phyloP scores from a whole-genome alignment of 2,329 filamentous ascomycete genomes.

The Alternaria metachromatica region DNA sequence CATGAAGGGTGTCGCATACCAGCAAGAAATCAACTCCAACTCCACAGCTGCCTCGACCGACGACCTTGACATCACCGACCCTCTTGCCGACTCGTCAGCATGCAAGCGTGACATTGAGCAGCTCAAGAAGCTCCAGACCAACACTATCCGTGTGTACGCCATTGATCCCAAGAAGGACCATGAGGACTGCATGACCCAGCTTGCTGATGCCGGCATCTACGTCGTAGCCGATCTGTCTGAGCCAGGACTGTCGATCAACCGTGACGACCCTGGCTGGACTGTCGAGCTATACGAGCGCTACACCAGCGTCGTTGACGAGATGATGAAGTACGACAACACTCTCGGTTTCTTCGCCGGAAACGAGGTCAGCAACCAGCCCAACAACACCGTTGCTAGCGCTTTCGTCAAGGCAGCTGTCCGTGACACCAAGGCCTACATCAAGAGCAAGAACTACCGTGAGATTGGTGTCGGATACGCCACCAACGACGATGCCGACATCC shows the following conservation, averaged over 20 bases:
- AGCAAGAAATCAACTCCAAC: slow-evolving; percentile 70
- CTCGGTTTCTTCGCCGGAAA: slow-evolving; percentile 99
- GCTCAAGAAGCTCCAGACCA: slow-evolving; percentile 79
- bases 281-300: slow-evolving; percentile 80
- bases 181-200: slow-evolving; percentile 79
- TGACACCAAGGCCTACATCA: slow-evolving; percentile 95
- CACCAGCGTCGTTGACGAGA: slow-evolving; percentile 79
- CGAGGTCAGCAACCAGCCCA: slow-evolving; percentile 88
- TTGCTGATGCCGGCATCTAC: slow-evolving; percentile 89
- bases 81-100: slow-evolving; percentile 71
- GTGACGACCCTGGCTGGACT: slow-evolving; percentile 79
- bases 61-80: slow-evolving; percentile 72
- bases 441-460: slow-evolving; percentile 73
- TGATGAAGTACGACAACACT: slow-evolving; percentile 85
- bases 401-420: slow-evolving; percentile 98
- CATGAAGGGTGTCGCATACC: slow-evolving; percentile 94
- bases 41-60: slow-evolving; percentile 60
- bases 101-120: slow-evolving; percentile 89
- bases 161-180: slow-evolving; percentile 83
- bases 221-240: slow-evolving; percentile 90
- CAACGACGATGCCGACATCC: slow-evolving; percentile 87
- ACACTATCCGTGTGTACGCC: slow-evolving; percentile 89
- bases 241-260: slow-evolving; percentile 83
- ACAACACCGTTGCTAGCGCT: slow-evolving; percentile 88
- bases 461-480: slow-evolving; percentile 95